Evolutionary conservation across 495 filamentous ascomycete genomes (phyloP), one percentile per base, ranked within the genome.

Genomic region (Cercophora sp.): DNA sequence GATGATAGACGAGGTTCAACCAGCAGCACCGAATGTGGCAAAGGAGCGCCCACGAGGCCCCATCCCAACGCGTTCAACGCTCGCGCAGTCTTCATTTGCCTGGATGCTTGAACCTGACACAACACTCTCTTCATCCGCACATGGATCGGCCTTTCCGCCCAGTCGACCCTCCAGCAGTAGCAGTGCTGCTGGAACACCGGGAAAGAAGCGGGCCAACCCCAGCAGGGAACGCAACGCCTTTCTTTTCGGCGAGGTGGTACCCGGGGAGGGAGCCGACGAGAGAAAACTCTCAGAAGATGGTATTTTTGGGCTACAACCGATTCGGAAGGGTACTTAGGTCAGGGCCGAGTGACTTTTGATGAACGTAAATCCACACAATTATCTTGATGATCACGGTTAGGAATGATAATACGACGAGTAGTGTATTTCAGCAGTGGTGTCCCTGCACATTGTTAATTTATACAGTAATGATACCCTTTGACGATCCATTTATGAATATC

Each of bases 11-110:
- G 16, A 15, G 20, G 31, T 27, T 32, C 27, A 18, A 19, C 16
- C 29, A 3, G 20, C 26, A 8, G 16, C 29, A 37, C 16, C 8
- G 39, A 15, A 16, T n/a, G 31, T 47, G n/a, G 40, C 44, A 13
- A 42, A 44, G 19, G 50, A 47, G 13, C 52, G 61, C 5, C 63
- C 61, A 27, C 37, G 52, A 0, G 66, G 59, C 9, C 70, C 73
- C 4, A 71, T 80, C n/a, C 79, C 77, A 0, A 79, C 81, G 2
- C 76, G 88, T 10, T 85, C 85, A 13, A 78, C 77, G 13, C 74
- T 98, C 13, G 85, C 90, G 13, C 85, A 96, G 54, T 90, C 91
- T 23, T 86, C 84, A 8, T 96, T 96, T 64, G 86, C 91, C 9
- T 98, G 91, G 91, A 97, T 98, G 91, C 77, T 98, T 2, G 81